A percentile compares a stretch with the other conserved stretches of the same genome.
These are phyloP conservation scores for Yamadazyma friedrichii DNA, from an alignment of 1,139 yeast genomes.

Conservation along the genomic window DNA sequence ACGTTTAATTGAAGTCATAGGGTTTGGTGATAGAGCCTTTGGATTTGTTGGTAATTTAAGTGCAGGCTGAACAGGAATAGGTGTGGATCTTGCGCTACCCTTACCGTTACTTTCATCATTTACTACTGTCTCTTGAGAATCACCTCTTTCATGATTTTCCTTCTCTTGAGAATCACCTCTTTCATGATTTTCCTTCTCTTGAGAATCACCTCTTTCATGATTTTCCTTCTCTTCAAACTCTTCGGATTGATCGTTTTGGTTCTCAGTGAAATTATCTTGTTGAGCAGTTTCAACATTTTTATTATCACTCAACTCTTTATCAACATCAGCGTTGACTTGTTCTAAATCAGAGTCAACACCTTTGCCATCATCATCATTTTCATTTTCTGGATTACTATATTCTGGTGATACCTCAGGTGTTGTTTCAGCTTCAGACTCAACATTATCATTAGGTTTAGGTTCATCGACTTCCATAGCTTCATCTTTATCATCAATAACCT, in stretches of 20 bases:
- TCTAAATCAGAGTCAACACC: too few species aligned
- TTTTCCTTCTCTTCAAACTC: too few species aligned
- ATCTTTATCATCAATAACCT: conserved; percentile 5
- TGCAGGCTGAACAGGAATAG: not conserved
- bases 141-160: too few species aligned
- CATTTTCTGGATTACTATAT: conserved; percentile 7
- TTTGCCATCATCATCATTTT: too few species aligned
- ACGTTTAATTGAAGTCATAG: conserved; percentile 1
- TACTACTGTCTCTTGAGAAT: not conserved
- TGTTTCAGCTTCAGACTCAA: not conserved
- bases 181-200: too few species aligned
- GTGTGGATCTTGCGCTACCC: not conserved
- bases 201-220: too few species aligned
- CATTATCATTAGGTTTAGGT: conserved; percentile 2
- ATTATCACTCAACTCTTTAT: not conserved
- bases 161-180: too few species aligned
- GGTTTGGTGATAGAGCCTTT: conserved; percentile 1
- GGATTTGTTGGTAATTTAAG: conserved; percentile 2
- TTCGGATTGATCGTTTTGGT: too few species aligned
- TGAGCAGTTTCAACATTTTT: too few species aligned
- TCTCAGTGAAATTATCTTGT: too few species aligned
- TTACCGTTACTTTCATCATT: not conserved
- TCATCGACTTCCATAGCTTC: conserved; percentile 9
- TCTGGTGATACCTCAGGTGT: not conserved
- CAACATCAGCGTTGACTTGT: too few species aligned